phyloP scores from a whole-genome alignment of 805 yeast species.

The Komagataella phaffii region DNA sequence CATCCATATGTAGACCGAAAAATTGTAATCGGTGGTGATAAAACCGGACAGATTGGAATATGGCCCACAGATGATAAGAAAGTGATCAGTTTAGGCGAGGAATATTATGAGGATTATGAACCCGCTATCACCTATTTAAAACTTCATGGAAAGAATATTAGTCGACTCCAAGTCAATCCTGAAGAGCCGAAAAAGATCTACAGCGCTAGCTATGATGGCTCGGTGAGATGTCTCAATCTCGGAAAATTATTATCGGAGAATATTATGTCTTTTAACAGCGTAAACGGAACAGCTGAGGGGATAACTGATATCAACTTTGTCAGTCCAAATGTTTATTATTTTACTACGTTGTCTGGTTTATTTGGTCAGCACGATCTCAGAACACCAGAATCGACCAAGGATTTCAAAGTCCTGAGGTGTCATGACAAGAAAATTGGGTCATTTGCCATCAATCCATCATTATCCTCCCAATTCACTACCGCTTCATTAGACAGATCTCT shows the following conservation, averaged over 20 bases:
- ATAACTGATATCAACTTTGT: constrained; percentile 61
- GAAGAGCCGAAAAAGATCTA: constrained; percentile 39
- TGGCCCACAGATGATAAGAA: constrained; percentile 51
- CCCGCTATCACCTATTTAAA: constrained; percentile 52
- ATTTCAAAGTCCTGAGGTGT: constrained; percentile 33
- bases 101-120: constrained; percentile 21
- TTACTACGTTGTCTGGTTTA: constrained; percentile 72
- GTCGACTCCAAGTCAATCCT: constrained; percentile 44
- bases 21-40: constrained; percentile 77
- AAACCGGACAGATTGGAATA: constrained; percentile 72
- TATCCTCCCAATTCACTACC: constrained; percentile 58
- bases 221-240: constrained; percentile 62
- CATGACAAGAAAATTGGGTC: constrained; percentile 92
- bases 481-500: constrained; percentile 82
- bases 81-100: constrained; percentile 23
- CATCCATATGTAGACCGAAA: constrained; percentile 61
- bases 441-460: constrained; percentile 63
- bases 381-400: constrained; percentile 11
- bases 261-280: constrained; percentile 39
- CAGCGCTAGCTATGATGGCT: constrained; percentile 80
- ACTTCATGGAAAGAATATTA: constrained; percentile 65
- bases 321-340: constrained; percentile 44
- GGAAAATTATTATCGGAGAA: constrained; percentile 46
- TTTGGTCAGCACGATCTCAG: constrained; percentile 68
- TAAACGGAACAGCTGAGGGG: constrained; percentile 45